Base-by-base conservation (phyloP, 1,284 basidiomycete genomes). In the Pseudozyma sp. region DNA sequence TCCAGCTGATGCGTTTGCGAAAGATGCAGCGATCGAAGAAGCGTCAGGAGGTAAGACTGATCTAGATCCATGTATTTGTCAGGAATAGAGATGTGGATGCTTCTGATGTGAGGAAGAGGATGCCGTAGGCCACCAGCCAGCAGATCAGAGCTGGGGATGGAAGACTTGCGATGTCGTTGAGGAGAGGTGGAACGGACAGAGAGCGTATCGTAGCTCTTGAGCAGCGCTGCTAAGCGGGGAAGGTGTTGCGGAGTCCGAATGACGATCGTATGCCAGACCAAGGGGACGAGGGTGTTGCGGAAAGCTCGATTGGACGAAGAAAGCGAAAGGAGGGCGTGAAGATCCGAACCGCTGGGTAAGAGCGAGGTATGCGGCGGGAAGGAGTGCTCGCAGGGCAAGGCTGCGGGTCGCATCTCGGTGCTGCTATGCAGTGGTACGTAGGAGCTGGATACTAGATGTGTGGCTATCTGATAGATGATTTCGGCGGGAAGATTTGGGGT, bases 11-110 rank as follows among this genome's bases (percentile, higher is more conserved):
- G 24, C 16, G 55, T 63, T 1, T 45, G 48, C 0, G 57, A 9
- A 2, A 61, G 43, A 34, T 63, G 48, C 61, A 68, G 58, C 0
- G 66, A 54, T 0, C 68, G 61, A 7, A 70, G 57, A 8, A 70
- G 35, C 2, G 45, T 42, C 9, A 70, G 57, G n/a, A 70, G 54
- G 24, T 35, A 61, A 0, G 53, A 43, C 19, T 70, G 68, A 37
- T 70, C 68, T 8, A 70, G 40, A 31, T 64, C 54, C 24, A 57
- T 49, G 34, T 70, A 70, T 11, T 59, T 54, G 42, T 70, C 68
- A 7, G 68, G 62, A 1, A 70, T 29, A 3, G 50, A 40, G 13
- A 65, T 48, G 13, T 57, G 19, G 34, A 70, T 61, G 31, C 51
- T 46, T 11, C 49, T 35, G 19, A 70, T 51, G 33, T 61, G 50